Base-by-base conservation (phyloP, 2,329 filamentous ascomycete genomes). In the Xylariales sp. region DNA sequence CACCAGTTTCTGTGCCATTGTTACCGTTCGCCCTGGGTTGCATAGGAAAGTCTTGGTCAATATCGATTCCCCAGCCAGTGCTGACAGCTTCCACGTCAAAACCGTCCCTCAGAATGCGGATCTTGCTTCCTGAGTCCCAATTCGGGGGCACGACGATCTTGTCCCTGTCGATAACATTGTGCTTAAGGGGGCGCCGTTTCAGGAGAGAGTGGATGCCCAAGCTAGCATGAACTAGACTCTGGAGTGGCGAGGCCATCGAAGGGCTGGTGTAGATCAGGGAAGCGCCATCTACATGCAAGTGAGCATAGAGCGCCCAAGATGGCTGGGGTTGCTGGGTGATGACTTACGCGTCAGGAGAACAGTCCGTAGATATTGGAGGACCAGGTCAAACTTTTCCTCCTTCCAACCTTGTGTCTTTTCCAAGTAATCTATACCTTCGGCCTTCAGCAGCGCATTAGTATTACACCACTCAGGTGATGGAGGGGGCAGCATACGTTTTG, bases 81-180 rank as follows among this genome's bases (percentile, higher is more conserved):
- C 88, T 93, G 31, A 95, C 75, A 11, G 78, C 77, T 68, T 98
- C 93, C 16, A 94, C 87, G 51, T 97, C 88, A 54, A 97, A 97
- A 0, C 84, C 87, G 58, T 95, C 93, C 40, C 88, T 80, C 20
- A 97, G 71, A 32, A 97, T 88, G 31, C 91, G 78, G 46, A 98
- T 96, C 66, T 97, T 98, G 45, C 89, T 90, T 87, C 89, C 96
- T 0, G 90, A 96, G 63, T 98, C 93, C 93, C 93, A 98, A 61
- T 96, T 96, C 12, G 90, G 86, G 2, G 91, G 91, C 1, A 98
- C 86, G 4, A 96, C 74, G 41, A 98, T 90, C 71, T 94, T 94
- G 62, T 95, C 90, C 45, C 91, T 78, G 65, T 93, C 93, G 51
- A 94, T 93, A 46, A 94, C 86, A 54, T 95, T 95, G 60, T 90